phyloP scores from a whole-genome alignment of 2,329 filamentous ascomycete species.

The Aureobasidium sp. region DNA sequence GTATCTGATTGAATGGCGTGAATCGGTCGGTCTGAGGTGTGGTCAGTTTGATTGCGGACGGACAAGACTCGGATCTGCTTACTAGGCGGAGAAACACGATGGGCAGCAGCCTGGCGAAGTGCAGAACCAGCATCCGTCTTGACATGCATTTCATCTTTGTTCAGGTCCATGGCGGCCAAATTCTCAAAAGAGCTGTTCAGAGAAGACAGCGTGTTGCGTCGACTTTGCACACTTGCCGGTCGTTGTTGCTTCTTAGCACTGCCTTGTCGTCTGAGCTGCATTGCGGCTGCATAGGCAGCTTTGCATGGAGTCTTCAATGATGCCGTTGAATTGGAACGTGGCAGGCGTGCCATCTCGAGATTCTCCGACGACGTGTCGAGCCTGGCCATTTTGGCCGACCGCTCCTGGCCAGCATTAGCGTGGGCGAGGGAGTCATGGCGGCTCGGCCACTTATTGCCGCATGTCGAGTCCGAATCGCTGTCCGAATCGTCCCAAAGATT shows the following conservation, averaged over 20 bases:
- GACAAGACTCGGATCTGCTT: constrained; percentile 22
- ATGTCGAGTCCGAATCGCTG: constrained; percentile 28
- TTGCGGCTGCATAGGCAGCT: constrained; percentile 28
- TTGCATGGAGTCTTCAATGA: constrained; percentile 29
- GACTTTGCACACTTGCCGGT: constrained; percentile 13
- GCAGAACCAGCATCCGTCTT: constrained; percentile 32
- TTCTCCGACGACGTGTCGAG: constrained; percentile 30
- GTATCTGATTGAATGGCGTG: neutral
- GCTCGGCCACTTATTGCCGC: constrained; percentile 21
- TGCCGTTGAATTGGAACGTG: constrained; percentile 26
- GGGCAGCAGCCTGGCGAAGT: constrained; percentile 34
- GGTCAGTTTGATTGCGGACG: constrained; percentile 19
- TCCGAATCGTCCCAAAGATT: constrained; percentile 38
- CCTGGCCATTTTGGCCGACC: constrained; percentile 25
- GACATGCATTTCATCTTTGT: constrained; percentile 11
- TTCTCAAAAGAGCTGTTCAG: constrained; percentile 18
- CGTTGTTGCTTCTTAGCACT: constrained; percentile 21
- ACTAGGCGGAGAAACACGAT: constrained; percentile 31
- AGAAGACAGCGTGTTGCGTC: constrained; percentile 18
- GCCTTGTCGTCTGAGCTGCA: constrained; percentile 27
- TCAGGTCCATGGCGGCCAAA: constrained; percentile 16
- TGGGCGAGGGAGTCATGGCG: constrained; percentile 27
- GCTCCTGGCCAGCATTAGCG: constrained; percentile 21
- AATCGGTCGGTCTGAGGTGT: neutral
- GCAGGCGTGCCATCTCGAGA: constrained; percentile 28